A percentile compares a stretch with the other conserved stretches of the same genome.
Conservation (phyloP, 495 filamentous ascomycete genomes). For the Terfezia claveryi region DNA sequence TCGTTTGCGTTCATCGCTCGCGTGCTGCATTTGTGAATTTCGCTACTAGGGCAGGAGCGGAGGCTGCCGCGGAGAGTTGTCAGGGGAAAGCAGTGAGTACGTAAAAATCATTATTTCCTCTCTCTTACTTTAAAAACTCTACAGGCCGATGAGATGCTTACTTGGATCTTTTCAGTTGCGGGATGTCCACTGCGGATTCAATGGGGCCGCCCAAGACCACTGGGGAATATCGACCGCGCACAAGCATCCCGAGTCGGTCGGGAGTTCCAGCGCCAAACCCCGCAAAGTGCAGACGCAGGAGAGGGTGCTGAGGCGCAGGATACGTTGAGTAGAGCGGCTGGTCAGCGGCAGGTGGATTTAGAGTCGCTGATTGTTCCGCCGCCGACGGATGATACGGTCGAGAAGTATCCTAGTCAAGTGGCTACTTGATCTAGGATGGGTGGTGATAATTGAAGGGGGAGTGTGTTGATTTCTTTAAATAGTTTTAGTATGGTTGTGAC, state of each 20-base stretch:
- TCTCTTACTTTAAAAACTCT: background rate
- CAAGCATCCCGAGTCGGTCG: conserved; percentile 13
- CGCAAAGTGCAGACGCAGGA: conserved; percentile 20
- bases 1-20: conserved; percentile 88
- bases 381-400: conserved; percentile 54
- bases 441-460: too few relatives aligned
- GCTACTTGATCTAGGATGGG: background rate
- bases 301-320: background rate
- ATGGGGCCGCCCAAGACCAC: conserved; percentile 76
- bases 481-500: too few relatives aligned
- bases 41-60: conserved; percentile 55
- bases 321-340: background rate
- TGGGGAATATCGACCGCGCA: conserved; percentile 55
- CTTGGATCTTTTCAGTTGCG: conserved; percentile 19
- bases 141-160: background rate
- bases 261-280: conserved; percentile 29
- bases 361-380: conserved; percentile 47
- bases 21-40: conserved; percentile 96
- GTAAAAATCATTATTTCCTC: background rate
- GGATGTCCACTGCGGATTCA: conserved; percentile 74
- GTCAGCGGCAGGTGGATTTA: conserved; percentile 22
- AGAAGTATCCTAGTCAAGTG: conserved; percentile 11
- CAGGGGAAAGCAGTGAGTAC: conserved; percentile 58
- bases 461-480: too few relatives aligned
- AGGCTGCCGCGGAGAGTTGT: conserved; percentile 60